Base-by-base conservation (phyloP, 1,139 yeast genomes). In the Candida albicans region DNA sequence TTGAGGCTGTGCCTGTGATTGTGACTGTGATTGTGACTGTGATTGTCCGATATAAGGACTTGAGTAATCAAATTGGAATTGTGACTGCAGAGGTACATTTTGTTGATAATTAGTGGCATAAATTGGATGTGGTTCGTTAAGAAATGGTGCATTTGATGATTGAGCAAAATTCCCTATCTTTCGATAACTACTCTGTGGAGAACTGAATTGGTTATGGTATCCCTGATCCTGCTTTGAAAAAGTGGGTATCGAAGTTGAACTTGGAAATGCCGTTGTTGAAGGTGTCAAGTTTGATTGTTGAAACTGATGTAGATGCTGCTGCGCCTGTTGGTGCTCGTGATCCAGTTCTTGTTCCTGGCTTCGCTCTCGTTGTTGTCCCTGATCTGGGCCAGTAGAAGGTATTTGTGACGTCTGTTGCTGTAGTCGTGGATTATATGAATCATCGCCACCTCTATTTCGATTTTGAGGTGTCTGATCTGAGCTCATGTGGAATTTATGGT, bases 31-130 rank as follows among this genome's bases (percentile, higher is more conserved):
- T n/a, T 18, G 22, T 18, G 22, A 4, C 22, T 18, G 22, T 18
- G 22, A 18, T 5, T 5, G 22, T 18, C 22, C 22, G 8, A 28
- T 6, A 25, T 29, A 29, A 12, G 13, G 3, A 12, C 14, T n/a
- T n/a, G 32, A n/a, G 7, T 38, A 39, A 33, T 41, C 38, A 37
- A 38, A 41, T 29, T 40, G 46, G 24, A 37, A 35, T 8, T 27
- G 34, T 11, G 10, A 32, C 29, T 30, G 35, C 14, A 35, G 42
- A 7, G 33, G 37, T 12, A 37, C 34, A 12, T 29, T 29, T n/a
- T 29, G 14, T 29, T 29, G 32, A 29, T 29, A 12, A 29, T 29
- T 29, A 8, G 13, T 12, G 12, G 32, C 8, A n/a, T 29, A 29
- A 3, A 14, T 29, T 12, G 12, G 13, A 3, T 29, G 32, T 12